Base-by-base conservation (phyloP, 306 rosid genomes). In the Cucumis sativus region DNA sequence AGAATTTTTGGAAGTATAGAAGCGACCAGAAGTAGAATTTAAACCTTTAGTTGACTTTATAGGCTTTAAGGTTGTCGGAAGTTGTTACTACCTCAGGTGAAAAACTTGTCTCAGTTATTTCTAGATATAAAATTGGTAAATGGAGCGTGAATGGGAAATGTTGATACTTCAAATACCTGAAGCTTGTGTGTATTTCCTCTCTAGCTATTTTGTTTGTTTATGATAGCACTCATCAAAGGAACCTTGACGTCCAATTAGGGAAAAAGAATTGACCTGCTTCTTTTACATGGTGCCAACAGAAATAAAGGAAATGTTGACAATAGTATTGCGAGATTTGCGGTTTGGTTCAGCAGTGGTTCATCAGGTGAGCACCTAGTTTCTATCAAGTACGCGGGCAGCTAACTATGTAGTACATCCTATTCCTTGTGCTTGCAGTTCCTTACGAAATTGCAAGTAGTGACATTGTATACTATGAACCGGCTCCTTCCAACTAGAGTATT, bases 341-440 rank as follows among this genome's bases (percentile, higher is more conserved):
- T 95, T 95, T 79, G 91, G 90, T 85, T 83, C 96, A 21, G 99
- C 97, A 20, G 99, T 95, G 83, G 97, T 95, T 63, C 97, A 95
- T 86, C 99, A 95, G 92, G 93, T 92, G 82, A 76, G 89, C n/a
- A 40, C 39, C 8, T 57, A 52, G 54, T 75, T 75, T 75, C 25
- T 57, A 57, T 40, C 33, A 75, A 56, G 37, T 20, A 39, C 20
- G 37, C 37, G 1, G 67, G 39, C 39, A 7, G 25, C 54, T 75
- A 35, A 21, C 23, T 78, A 55, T 40, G 64, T 79, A 14, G 64
- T 58, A 47, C 57, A 52, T 52, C 57, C 57, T 47, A 47, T 47
- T 69, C 37, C 40, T 51, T 28, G 2, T 72, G 41, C 28, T 28
- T 49, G 61, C 33, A 51, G 16, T 51, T 72, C 20, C 61, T 45